phyloP scores from a whole-genome alignment of 1,284 basidiomycete genomes.

The Athelia sp. region DNA sequence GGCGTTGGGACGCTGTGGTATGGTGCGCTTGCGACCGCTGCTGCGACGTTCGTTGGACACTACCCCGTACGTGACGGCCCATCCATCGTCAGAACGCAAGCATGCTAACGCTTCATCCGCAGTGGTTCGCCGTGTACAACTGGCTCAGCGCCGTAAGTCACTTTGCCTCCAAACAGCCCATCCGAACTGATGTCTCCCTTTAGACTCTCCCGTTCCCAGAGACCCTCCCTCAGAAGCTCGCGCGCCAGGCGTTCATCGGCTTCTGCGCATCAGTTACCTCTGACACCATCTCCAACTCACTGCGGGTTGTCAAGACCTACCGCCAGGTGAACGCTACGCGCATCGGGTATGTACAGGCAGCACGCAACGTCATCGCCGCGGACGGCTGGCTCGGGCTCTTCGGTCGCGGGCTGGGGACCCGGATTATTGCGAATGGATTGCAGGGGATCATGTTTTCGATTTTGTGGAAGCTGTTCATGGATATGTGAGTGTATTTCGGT shows the following conservation, averaged over 20 bases:
- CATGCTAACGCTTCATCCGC: neutral
- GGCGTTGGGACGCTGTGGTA: slow-evolving; percentile 82
- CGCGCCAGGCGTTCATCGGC: slow-evolving; percentile 82
- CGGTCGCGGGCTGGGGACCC: slow-evolving; percentile 78
- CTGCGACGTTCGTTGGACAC: slow-evolving; percentile 88
- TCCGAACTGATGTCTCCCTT: too few relatives aligned
- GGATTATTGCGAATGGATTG: slow-evolving; percentile 80
- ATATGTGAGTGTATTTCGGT: slow-evolving; percentile 52
- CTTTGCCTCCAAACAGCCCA: neutral
- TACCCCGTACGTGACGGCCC: slow-evolving; percentile 51
- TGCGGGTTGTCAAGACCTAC: slow-evolving; percentile 92
- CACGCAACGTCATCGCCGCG: slow-evolving; percentile 54
- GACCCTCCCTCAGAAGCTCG: slow-evolving; percentile 52
- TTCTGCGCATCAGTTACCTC: slow-evolving; percentile 79
- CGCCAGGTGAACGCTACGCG: slow-evolving; percentile 79
- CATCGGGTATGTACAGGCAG: slow-evolving; percentile 71
- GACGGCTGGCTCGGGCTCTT: slow-evolving; percentile 70
- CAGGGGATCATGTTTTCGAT: slow-evolving; percentile 84
- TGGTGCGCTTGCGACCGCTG: slow-evolving; percentile 83
- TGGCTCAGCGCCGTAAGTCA: slow-evolving; percentile 47
- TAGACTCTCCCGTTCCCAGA: slow-evolving; percentile 53
- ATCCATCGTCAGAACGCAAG: too few relatives aligned
- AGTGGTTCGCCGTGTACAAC: slow-evolving; percentile 86
- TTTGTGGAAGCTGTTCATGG: slow-evolving; percentile 81
- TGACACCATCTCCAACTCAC: slow-evolving; percentile 79